phyloP scores from a whole-genome alignment of 306 rosid species.

The Astragalus membranaceus region DNA sequence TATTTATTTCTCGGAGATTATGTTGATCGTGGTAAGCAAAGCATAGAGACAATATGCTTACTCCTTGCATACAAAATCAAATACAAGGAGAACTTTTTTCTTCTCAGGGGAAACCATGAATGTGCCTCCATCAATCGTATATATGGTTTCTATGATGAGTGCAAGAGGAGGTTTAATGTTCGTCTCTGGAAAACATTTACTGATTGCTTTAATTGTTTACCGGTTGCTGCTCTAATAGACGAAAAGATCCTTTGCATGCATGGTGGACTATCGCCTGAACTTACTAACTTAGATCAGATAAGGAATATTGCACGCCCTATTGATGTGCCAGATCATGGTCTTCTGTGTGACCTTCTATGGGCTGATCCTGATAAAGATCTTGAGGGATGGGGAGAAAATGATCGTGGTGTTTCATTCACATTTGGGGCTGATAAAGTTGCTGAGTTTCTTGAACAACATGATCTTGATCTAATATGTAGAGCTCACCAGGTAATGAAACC shows the following conservation, averaged over 20 bases:
- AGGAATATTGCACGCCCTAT: conserved; percentile 76
- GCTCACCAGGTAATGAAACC: conserved; percentile 65
- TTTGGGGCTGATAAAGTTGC: conserved; percentile 82
- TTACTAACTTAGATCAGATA: conserved; percentile 65
- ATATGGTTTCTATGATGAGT: conserved; percentile 83
- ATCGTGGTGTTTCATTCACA: conserved; percentile 78
- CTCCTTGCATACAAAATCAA: conserved; percentile 81
- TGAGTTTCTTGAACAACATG: conserved; percentile 70
- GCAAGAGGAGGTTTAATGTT: conserved; percentile 79
- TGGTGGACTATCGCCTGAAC: conserved; percentile 77
- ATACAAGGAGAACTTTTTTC: conserved; percentile 83
- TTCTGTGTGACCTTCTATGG: conserved; percentile 82
- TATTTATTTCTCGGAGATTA: conserved; percentile 82
- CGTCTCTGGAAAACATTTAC: conserved; percentile 79
- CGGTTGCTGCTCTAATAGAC: conserved; percentile 77
- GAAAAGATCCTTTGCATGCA: conserved; percentile 91
- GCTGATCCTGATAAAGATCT: conserved; percentile 86
- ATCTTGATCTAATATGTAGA: conserved; percentile 74
- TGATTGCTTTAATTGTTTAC: conserved; percentile 74
- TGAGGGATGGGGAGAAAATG: conserved; percentile 90
- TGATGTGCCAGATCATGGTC: conserved; percentile 82
- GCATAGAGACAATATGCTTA: conserved; percentile 78
- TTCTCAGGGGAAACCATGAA: conserved; percentile 83
- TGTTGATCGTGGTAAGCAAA: conserved; percentile 87
- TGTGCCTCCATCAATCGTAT: conserved; percentile 85